These are phyloP conservation scores for Clohesyomyces aquaticus DNA, from an alignment of 495 filamentous ascomycete species.

Conservation along the genomic window DNA sequence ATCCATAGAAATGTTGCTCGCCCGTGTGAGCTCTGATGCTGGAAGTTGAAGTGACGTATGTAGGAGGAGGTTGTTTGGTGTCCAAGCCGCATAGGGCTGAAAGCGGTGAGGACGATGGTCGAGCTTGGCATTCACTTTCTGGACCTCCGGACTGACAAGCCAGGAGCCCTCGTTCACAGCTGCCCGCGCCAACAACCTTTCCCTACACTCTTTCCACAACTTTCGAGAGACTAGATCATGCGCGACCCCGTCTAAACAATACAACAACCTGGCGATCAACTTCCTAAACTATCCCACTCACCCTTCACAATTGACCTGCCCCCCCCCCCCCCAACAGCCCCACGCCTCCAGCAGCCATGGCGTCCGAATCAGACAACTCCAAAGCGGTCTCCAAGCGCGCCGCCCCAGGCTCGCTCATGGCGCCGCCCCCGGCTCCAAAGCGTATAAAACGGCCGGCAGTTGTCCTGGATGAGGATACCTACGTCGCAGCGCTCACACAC, in stretches of 20 bases:
- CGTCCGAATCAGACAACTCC: constrained; percentile 32
- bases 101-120: constrained; percentile 25
- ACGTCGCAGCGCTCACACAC: constrained; percentile 85
- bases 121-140: constrained; percentile 12
- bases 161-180: not conserved
- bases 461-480: constrained; percentile 91
- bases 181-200: not conserved
- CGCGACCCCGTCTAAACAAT: not conserved
- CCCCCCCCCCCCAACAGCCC: not conserved
- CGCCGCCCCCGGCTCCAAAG: constrained; percentile 84
- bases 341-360: constrained; percentile 22
- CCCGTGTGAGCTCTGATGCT: too few relatives aligned
- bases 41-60: constrained; percentile 4
- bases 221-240: not conserved
- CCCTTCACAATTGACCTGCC: not conserved
- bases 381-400: constrained; percentile 66
- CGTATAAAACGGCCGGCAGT: constrained; percentile 90
- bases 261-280: not conserved
- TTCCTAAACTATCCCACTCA: too few relatives aligned
- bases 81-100: constrained; percentile 33
- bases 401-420: constrained; percentile 75
- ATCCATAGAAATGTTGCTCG: too few relatives aligned
- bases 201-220: not conserved
- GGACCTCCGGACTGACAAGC: not conserved
- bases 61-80: too few relatives aligned